Base-by-base conservation (phyloP, 805 yeast species). In the Lachancea sp. region DNA sequence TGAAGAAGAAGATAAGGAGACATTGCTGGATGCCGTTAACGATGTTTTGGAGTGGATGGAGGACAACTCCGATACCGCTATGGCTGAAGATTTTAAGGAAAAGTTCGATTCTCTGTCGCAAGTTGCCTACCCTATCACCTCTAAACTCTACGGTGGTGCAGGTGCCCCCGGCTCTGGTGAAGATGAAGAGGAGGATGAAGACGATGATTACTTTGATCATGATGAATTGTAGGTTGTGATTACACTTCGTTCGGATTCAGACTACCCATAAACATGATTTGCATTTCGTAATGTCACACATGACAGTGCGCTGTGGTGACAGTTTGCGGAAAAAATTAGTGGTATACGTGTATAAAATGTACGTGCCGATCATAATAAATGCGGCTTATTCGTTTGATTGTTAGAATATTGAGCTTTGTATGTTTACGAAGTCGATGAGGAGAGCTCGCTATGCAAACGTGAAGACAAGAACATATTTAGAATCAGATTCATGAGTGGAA, bases 31-130 rank as follows among this genome's bases (percentile, higher is more conserved):
- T 57, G 96, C 96, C 41, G 70, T 87, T 55, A 78, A 79, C 62
- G 98, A 92, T 64, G 77, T 86, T 34, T 68, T 83, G 51, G 94
- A 82, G 64, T 86, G 90, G 82, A 69, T 92, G 55, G 95, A 87
- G 55, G 96, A 83, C 58, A 78, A 84, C 67, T 78, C 73, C 56
- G 94, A 86, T 43, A 70, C 84, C 47, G 97, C 97, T 34, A 75
- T 95, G 38, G 76, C 83, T 57, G 97, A 89, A 67, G 98, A 92
- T 59, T 83, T 84, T 54, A 94, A 86, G 42, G 97, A 88, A 66
- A 94, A 88, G 70, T 85, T 78, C 68, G 89, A 83, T 55, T 69
- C 83, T 60, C 76, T 90, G 64, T 76, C 82, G 48, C 76, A 83
- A 55, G 70, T 83, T 57, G 95, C 96, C 35, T 80, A 81, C 66